Conservation (phyloP, 2,329 filamentous ascomycete genomes). For the Dactylella cylindrospora region DNA sequence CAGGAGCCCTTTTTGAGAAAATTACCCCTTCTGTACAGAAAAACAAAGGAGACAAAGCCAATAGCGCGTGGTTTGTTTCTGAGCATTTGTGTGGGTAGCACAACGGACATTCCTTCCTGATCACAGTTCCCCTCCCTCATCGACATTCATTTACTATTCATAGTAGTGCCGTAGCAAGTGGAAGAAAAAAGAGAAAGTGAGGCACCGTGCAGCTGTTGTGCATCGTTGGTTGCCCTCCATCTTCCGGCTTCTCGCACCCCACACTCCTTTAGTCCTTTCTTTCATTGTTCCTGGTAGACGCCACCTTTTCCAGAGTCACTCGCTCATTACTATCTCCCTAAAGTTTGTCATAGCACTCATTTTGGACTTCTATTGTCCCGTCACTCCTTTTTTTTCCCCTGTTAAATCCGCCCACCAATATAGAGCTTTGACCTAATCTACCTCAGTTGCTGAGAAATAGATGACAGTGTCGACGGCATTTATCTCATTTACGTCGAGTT, state of each 20-base stretch:
- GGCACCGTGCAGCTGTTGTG: background rate
- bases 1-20: conserved; percentile 17
- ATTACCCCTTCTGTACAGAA: conserved; percentile 10
- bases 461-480: no score
- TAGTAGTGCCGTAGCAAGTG: conserved; percentile 2
- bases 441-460: conserved; percentile 4
- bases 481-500: conserved; percentile 9
- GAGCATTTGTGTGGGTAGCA: no score
- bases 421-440: background rate
- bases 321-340: no score
- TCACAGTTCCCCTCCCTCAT: conserved; percentile 12
- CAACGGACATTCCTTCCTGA: conserved; percentile 7
- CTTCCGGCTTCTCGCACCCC: conserved; percentile 13
- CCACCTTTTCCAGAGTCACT: no score
- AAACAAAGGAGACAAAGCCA: conserved; percentile 4
- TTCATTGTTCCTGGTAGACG: background rate
- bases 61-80: conserved; percentile 27
- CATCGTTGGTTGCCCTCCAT: conserved; percentile 15
- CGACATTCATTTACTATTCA: conserved; percentile 13
- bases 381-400: background rate
- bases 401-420: conserved; percentile 5
- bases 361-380: background rate
- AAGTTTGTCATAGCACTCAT: background rate
- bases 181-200: conserved; percentile 4
- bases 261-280: conserved; percentile 5